Percentiles rank a stretch among this genome's conserved stretches.
Conservation (phyloP, 176 grass and related monocot species). For the Ensete ventricosum region DNA sequence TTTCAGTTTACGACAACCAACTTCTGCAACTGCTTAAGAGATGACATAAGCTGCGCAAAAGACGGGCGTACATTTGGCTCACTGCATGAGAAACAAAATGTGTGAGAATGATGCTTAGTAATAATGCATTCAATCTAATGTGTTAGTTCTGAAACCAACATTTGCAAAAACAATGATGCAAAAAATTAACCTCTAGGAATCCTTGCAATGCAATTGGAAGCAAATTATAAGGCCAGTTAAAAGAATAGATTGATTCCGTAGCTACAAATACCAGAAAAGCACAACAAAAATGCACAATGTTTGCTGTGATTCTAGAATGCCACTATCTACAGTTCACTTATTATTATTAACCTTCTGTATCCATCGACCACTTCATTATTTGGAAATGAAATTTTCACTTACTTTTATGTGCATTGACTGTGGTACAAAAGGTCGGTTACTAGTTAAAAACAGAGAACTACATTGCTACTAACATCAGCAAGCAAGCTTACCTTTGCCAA, state of each 20-base stretch:
- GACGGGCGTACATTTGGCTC: slow-evolving; percentile 76
- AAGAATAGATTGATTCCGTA: too few relatives aligned
- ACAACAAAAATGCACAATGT: too few relatives aligned
- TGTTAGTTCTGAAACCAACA: neutral
- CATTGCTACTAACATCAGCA: neutral
- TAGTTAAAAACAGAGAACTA: too few relatives aligned
- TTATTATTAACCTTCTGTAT: neutral
- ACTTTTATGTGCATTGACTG: neutral
- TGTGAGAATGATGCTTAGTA: neutral
- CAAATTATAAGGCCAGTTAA: too few relatives aligned
- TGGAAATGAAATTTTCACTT: neutral
- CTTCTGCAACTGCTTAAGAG: slow-evolving; percentile 63
- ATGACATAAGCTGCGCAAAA: slow-evolving; percentile 68
- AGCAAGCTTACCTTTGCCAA: slow-evolving; percentile 64
- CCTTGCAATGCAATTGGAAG: too few relatives aligned
- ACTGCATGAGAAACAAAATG: slow-evolving; percentile 33
- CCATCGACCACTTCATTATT: too few relatives aligned
- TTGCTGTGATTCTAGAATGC: too few relatives aligned
- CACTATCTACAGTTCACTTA: too few relatives aligned
- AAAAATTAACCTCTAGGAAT: too few relatives aligned
- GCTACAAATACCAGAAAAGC: too few relatives aligned
- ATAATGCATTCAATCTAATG: neutral
- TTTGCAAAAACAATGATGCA: neutral
- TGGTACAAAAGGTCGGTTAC: neutral
- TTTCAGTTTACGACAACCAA: slow-evolving; percentile 34